phyloP scores from a whole-genome alignment of 225 moss, liverwort and hornwort species.

The Polytrichum formosum region DNA sequence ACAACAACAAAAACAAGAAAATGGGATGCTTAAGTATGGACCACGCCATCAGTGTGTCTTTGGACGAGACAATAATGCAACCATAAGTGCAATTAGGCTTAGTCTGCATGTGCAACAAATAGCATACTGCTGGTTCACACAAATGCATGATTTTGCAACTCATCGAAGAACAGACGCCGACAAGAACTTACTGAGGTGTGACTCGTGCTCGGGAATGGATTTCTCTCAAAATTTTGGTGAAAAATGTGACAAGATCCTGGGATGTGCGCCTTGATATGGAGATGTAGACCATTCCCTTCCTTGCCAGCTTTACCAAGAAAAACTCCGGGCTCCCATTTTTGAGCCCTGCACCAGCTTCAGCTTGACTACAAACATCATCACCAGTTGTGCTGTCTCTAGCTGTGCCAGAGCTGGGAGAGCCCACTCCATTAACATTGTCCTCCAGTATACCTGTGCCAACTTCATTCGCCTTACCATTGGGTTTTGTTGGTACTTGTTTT shows the following conservation, averaged over 20 bases:
- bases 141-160: no score
- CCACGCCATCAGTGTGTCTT: neutral
- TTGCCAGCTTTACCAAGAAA: conserved; percentile 76
- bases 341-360: neutral
- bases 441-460: neutral
- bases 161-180: no score
- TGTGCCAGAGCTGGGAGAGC: neutral
- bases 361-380: conserved; percentile 1
- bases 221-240: conserved; percentile 50
- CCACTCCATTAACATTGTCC: conserved; percentile 9
- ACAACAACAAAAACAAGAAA: no score
- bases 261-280: conserved; percentile 51
- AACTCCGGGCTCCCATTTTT: conserved; percentile 18
- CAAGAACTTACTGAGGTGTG: conserved; percentile 53
- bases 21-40: no score
- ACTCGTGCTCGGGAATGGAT: conserved; percentile 52
- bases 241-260: conserved; percentile 44
- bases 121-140: no score
- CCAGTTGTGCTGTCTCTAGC: neutral
- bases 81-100: neutral
- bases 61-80: neutral
- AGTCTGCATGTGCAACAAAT: no score
- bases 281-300: conserved; percentile 81
- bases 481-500: neutral
- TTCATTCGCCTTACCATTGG: conserved; percentile 9